Base-by-base conservation (phyloP, 306 rosid species). In the Sindora glabra region DNA sequence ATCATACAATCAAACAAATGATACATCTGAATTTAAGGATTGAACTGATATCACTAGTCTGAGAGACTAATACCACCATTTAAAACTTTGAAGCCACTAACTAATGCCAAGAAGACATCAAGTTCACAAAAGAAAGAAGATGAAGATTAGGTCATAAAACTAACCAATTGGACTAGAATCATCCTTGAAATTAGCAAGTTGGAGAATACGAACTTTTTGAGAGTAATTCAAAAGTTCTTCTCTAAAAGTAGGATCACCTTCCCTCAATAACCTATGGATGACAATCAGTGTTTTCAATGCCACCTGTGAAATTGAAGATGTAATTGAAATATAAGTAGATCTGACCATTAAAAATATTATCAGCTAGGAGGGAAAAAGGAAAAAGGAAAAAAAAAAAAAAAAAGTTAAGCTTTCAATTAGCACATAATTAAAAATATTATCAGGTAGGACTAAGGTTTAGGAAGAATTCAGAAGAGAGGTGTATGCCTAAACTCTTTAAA, bases 131-230 rank as follows among this genome's bases (percentile, higher is more conserved):
- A 3, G 27, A 64, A 65, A 34, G 21, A 37, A 18, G 53, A 40
- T 70, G 55, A 70, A 33, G 48, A 60, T 29, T 40, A 60, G 72
- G 74, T 45, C 8, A 26, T 58, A 64, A 70, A 65, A 63, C 6
- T 70, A 69, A 89, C 99, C 99, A 32, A 94, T 86, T 33, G 99
- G 99, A 64, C 99, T 86, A 64, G 99, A 89, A 58, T 94, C 99
- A 45, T 94, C 99, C 78, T 94, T 94, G 64, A 94, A 94, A 80
- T 94, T 89, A 44, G 97, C 86, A 62, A 94, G 85, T 74, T 94
- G 99, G 48, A 94, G 97, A 77, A 94, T 89, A 12, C 79, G 78
- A 23, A 76, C 90, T 79, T 88, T 89, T 68, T 78, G 95, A 33
- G 99, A 82, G 66, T 82, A 94, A 78, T 84, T 94, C 71, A 89